Percentiles rank a stretch among this genome's conserved stretches.
Conservation (phyloP, 345 rosid genomes). For the Murraya paniculata region DNA sequence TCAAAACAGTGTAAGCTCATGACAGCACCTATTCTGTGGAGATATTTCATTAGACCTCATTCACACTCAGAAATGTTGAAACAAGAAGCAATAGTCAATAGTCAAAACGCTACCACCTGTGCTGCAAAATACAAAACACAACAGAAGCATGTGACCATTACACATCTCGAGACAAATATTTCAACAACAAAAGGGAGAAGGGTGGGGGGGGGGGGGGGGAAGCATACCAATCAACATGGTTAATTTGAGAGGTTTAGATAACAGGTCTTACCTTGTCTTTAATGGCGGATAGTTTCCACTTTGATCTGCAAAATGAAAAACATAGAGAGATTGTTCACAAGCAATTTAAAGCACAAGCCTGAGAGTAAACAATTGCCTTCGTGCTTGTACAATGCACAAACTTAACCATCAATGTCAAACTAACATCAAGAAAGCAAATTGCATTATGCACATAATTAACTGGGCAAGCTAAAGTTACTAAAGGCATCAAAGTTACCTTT, state of each 20-base stretch:
- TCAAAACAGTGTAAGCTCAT: conserved; percentile 15
- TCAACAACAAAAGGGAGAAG: not conserved
- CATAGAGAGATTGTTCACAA: not conserved
- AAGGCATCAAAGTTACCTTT: conserved; percentile 6
- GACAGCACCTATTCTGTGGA: not conserved
- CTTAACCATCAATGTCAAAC: not conserved
- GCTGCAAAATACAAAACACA: conserved; percentile 39
- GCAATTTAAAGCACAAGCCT: not conserved
- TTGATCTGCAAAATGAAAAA: conserved; percentile 35
- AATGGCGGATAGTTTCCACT: conserved; percentile 44
- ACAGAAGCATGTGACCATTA: conserved; percentile 5
- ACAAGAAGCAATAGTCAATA: conserved; percentile 5
- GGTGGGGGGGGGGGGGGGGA: too few species aligned
- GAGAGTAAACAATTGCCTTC: not conserved
- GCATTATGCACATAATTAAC: not conserved
- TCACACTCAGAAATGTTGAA: not conserved
- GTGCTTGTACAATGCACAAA: not conserved
- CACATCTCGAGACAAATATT: conserved; percentile 8
- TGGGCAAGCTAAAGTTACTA: not conserved
- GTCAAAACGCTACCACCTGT: conserved; percentile 24
- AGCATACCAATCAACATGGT: not conserved
- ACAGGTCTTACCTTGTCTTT: conserved; percentile 32
- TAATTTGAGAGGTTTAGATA: not conserved
- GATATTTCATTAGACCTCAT: not conserved
- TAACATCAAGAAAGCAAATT: not conserved